Conservation (phyloP, 2,329 filamentous ascomycete species). For the Ambrosiella xylebori region DNA sequence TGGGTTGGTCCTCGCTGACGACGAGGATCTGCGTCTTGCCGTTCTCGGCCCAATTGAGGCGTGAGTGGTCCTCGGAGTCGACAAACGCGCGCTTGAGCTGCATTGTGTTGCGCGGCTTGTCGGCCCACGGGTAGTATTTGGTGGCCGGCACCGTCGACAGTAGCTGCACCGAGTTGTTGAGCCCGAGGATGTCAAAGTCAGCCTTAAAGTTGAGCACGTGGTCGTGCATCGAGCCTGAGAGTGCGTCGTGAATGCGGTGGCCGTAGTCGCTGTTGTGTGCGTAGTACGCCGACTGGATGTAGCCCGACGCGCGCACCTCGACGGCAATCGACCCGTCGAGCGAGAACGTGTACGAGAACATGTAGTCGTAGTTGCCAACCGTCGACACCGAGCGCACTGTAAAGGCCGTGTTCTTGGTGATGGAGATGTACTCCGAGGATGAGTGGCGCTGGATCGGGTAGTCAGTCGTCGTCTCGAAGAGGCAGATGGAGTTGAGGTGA, state of each 20-base stretch:
- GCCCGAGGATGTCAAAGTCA: conserved; percentile 23
- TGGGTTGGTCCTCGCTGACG: conserved; percentile 27
- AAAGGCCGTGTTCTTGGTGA: conserved; percentile 19
- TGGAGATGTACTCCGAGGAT: conserved; percentile 15
- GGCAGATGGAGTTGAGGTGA: conserved; percentile 21
- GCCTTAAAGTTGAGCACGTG: conserved; percentile 25
- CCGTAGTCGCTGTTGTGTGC: conserved; percentile 21
- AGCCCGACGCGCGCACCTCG: conserved; percentile 23
- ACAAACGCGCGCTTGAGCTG: conserved; percentile 17
- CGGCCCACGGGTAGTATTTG: conserved; percentile 22
- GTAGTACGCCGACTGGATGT: conserved; percentile 21
- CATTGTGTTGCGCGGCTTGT: conserved; percentile 22
- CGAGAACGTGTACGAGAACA: conserved; percentile 22
- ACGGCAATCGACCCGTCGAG: conserved; percentile 24
- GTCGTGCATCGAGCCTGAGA: conserved; percentile 22
- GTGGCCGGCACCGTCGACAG: conserved; percentile 20
- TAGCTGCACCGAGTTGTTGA: conserved; percentile 21
- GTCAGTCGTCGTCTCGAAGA: conserved; percentile 24
- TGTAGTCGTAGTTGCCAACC: conserved; percentile 28
- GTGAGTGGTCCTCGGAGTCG: conserved; percentile 16
- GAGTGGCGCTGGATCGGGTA: conserved; percentile 23
- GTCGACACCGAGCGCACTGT: conserved; percentile 17
- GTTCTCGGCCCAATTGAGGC: conserved; percentile 25
- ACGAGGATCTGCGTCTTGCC: conserved; percentile 27
- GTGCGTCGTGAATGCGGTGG: conserved; percentile 20